These are phyloP conservation scores for Wallacemonas sp. DNA, from an alignment of 208 protist species.

Conservation along the genomic window DNA sequence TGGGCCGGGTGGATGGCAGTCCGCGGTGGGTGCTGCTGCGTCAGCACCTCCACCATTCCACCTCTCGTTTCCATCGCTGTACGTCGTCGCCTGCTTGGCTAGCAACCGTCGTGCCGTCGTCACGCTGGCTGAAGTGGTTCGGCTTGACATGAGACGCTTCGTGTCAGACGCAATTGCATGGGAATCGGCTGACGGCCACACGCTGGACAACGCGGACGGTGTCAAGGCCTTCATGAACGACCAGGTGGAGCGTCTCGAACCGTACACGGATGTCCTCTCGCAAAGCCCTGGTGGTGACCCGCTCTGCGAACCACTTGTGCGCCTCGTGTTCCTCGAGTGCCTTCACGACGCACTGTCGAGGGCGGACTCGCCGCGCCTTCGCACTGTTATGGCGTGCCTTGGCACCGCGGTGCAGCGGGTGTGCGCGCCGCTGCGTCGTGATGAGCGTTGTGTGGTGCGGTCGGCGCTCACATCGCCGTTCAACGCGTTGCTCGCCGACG, in stretches of 20 bases:
- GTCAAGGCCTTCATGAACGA: conserved; percentile 10
- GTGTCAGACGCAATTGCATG: background rate
- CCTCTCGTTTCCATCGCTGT: conserved; percentile 4
- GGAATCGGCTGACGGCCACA: background rate
- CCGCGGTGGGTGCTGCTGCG: too few relatives aligned
- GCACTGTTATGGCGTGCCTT: background rate
- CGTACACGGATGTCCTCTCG: conserved; percentile 9
- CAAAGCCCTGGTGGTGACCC: background rate
- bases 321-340: conserved; percentile 4
- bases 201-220: background rate
- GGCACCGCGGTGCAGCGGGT: background rate
- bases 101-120: conserved; percentile 1
- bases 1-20: too few relatives aligned
- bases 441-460: background rate
- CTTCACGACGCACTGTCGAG: background rate
- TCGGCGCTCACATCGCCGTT: background rate
- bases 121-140: conserved; percentile 2
- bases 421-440: background rate
- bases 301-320: background rate
- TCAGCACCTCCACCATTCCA: background rate
- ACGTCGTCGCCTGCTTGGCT: background rate
- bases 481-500: background rate
- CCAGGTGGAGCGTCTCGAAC: background rate
- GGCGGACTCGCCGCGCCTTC: background rate
- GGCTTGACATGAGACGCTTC: background rate